phyloP scores from a whole-genome alignment of 2,329 filamentous ascomycete species.

The Colletotrichum sp. region DNA sequence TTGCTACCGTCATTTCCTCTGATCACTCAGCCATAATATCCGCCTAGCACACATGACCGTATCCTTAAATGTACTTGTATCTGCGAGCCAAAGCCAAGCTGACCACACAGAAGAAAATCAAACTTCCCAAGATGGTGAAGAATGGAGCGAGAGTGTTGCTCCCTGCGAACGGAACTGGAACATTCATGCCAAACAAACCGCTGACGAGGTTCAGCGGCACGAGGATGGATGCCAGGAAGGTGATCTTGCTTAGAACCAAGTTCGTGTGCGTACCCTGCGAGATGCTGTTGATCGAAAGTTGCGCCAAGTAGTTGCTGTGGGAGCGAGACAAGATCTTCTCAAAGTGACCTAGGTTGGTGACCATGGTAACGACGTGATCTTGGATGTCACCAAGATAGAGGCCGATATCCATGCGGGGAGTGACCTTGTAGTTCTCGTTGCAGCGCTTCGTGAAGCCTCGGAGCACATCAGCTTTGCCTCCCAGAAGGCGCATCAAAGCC shows the following conservation, averaged over 20 bases:
- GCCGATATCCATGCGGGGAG: constrained; percentile 93
- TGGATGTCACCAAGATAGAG: constrained; percentile 97
- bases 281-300: constrained; percentile 91
- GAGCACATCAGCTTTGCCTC: constrained; percentile 98
- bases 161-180: constrained; percentile 69
- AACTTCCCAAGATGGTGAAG: constrained; percentile 53
- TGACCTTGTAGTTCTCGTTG: constrained; percentile 96
- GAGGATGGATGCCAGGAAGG: constrained; percentile 90
- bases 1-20: neutral
- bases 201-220: constrained; percentile 94
- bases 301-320: constrained; percentile 95
- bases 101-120: constrained; percentile 57
- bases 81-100: constrained; percentile 51
- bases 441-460: constrained; percentile 98
- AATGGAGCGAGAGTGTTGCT: constrained; percentile 60
- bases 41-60: neutral
- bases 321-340: constrained; percentile 96
- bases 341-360: constrained; percentile 92
- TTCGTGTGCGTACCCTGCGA: constrained; percentile 88
- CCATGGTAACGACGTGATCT: constrained; percentile 99
- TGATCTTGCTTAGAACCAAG: constrained; percentile 91
- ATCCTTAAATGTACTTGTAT: constrained; percentile 48
- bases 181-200: constrained; percentile 89
- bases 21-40: neutral
- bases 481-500: constrained; percentile 88